A percentile compares a stretch with the other conserved stretches of the same genome.
Evolutionary conservation across 2,329 filamentous ascomycete species (phyloP).

Genomic region (Venturia nashicola): DNA sequence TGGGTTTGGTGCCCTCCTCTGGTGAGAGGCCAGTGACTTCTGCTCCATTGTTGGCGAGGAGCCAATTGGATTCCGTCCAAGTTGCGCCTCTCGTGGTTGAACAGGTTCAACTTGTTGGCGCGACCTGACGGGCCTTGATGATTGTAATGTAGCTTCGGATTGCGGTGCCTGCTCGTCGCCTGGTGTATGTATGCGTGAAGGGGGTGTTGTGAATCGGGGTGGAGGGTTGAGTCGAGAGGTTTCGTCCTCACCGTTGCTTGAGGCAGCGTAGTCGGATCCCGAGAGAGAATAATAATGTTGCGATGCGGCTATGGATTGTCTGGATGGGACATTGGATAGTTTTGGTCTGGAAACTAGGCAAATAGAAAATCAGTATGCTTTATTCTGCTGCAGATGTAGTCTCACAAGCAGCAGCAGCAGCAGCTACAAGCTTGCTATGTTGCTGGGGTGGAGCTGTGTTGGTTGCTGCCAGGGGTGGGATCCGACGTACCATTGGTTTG

Average conservation of each 20-base stretch:
- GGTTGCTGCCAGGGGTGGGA: not conserved
- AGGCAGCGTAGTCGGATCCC: constrained; percentile 13
- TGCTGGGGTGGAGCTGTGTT: not conserved
- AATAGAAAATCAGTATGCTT: not conserved
- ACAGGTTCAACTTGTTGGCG: not conserved
- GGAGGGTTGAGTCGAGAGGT: not conserved
- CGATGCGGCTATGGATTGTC: constrained; percentile 35
- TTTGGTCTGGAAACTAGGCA: constrained; percentile 18
- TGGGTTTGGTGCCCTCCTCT: not conserved
- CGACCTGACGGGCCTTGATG: constrained; percentile 8
- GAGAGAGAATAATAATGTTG: constrained; percentile 39
- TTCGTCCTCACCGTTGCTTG: not conserved
- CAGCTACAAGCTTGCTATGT: not conserved
- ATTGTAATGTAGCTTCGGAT: not conserved
- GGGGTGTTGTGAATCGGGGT: constrained; percentile 20
- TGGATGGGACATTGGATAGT: constrained; percentile 28
- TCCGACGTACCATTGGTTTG: not conserved
- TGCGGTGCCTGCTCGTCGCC: constrained; percentile 22
- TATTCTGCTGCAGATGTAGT: not conserved
- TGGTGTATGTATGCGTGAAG: constrained; percentile 22
- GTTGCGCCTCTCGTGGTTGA: constrained; percentile 18
- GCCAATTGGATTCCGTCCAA: constrained; percentile 13
- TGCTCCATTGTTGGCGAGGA: constrained; percentile 3
- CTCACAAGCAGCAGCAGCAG: too few species aligned
- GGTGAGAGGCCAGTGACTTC: constrained; percentile 1